Evolutionary conservation across 2,329 filamentous ascomycete genomes (phyloP), one percentile per base, ranked within the genome.

Genomic region (Fusarium circinatum): DNA sequence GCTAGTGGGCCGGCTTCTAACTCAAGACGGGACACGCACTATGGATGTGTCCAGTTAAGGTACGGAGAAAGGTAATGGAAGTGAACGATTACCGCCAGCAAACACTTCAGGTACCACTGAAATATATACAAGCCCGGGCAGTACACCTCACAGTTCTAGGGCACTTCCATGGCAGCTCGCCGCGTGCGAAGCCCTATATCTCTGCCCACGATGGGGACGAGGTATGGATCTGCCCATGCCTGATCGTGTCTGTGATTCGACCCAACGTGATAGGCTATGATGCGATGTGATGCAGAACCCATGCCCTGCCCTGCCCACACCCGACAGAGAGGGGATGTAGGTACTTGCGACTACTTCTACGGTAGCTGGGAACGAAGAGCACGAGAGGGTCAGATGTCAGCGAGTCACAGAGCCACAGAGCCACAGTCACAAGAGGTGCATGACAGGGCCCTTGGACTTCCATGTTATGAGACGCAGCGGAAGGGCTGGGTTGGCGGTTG

Each of bases 321-420:
- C 69, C 61, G 65, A 36, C 39, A 28, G 28, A 54, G 58, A 26
- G 32, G 38, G 67, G 44, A 44, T 65, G 55, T 34, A 34, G 44
- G 42, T 65, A 52, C 63, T 42, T 60, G 39, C 26, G 20, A 71
- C 57, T 58, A 59, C 70, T 44, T 47, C 48, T 45, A 47, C 24
- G 18, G 44, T 47, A 38, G 56, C 62, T 66, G 52, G 65, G 54
- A 42, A 56, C 44, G 39, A 62, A 51, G 57, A 70, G 57, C 58
- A 58, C 42, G 68, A 60, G 59, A 75, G 63, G 71, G 71, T 75
- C 71, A 75, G 68, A 75, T 75, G 71, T 65, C 68, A 55, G 62
- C 71, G 60, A 74, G 71, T 74, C 71, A 72, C 71, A 75, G 64
- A 74, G 56, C 59, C 71, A 69, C 71, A 75, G 68, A 74, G 56